Conservation (phyloP, 2,329 filamentous ascomycete genomes). For the Intubia oerlemansii region DNA sequence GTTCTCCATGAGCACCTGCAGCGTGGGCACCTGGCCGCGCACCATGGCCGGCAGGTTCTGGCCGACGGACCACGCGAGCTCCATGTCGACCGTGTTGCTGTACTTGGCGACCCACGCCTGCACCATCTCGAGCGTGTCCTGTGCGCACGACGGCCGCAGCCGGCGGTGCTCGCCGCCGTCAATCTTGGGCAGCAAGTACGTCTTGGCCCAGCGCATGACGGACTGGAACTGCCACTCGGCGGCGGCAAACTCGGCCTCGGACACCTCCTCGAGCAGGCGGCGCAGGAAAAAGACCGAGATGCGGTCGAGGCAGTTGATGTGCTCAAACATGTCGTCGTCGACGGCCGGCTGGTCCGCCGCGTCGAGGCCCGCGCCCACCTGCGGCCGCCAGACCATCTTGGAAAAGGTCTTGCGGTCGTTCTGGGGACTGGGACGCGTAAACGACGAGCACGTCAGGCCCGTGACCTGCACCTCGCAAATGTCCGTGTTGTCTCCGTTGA, state of each 20-base stretch:
- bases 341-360: conserved; percentile 3
- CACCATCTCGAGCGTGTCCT: conserved; percentile 4
- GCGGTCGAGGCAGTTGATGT: conserved; percentile 3
- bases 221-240: conserved; percentile 5
- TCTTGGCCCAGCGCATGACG: conserved; percentile 1
- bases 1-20: conserved; percentile 15
- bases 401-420: conserved; percentile 6
- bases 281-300: conserved; percentile 3
- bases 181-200: conserved; percentile 5
- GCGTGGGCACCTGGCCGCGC: conserved; percentile 4
- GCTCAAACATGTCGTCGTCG: conserved; percentile 1
- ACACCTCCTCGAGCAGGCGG: conserved; percentile 2
- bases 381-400: conserved; percentile 5
- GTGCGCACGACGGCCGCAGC: conserved; percentile 1
- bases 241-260: conserved; percentile 2
- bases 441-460: conserved; percentile 5
- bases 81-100: conserved; percentile 5
- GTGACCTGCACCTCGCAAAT: conserved; percentile 5
- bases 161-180: conserved; percentile 5
- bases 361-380: conserved; percentile 2
- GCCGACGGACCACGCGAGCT: conserved; percentile 5
- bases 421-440: conserved; percentile 4
- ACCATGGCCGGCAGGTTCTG: conserved; percentile 4
- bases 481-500: conserved; percentile 2
- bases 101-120: conserved; percentile 1